Conservation (phyloP, 495 filamentous ascomycete genomes). For the Neurospora sp. region DNA sequence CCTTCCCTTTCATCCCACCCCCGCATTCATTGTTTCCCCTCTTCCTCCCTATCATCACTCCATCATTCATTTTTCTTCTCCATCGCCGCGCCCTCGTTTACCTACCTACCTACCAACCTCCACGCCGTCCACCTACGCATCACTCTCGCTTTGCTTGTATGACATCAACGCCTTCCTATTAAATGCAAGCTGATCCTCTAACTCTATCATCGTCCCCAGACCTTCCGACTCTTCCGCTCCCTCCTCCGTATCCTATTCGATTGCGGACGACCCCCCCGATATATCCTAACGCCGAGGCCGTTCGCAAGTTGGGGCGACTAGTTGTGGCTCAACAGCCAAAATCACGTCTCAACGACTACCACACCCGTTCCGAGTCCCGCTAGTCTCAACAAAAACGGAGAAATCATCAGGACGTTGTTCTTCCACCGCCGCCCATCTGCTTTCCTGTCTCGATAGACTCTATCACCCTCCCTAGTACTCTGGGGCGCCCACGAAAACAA, state of each 20-base stretch:
- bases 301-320: neutral
- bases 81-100: neutral
- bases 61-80: neutral
- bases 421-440: conserved; percentile 32
- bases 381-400: conserved; percentile 28
- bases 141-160: neutral
- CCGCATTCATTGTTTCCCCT: neutral
- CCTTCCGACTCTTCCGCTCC: conserved; percentile 1
- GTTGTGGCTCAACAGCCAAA: neutral
- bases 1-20: neutral
- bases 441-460: conserved; percentile 36
- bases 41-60: neutral
- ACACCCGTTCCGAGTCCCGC: conserved; percentile 3
- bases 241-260: conserved; percentile 5
- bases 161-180: neutral
- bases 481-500: conserved; percentile 6
- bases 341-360: conserved; percentile 7
- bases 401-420: conserved; percentile 31
- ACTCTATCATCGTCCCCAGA: neutral
- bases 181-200: neutral
- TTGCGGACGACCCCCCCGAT: neutral
- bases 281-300: conserved; percentile 13
- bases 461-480: conserved; percentile 37
- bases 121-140: neutral
- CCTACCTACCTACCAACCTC: neutral